These are phyloP conservation scores for Curvularia eragrostidis DNA, from an alignment of 2,329 filamentous ascomycete genomes.

Conservation along the genomic window DNA sequence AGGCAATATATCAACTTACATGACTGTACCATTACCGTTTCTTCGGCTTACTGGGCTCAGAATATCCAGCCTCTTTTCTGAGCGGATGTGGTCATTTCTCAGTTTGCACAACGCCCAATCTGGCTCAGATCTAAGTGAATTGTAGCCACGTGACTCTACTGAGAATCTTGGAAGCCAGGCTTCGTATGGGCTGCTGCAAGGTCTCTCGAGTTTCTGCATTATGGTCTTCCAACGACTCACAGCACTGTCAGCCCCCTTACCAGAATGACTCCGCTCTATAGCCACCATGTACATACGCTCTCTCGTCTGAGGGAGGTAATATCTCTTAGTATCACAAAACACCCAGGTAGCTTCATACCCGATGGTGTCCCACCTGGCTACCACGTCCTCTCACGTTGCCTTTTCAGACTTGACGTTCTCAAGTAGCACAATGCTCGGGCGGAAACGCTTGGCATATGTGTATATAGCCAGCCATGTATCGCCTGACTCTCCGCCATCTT, in stretches of 20 bases:
- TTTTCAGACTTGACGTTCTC: conserved; percentile 68
- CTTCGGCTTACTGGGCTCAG: conserved; percentile 66
- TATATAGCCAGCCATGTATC: conserved; percentile 70
- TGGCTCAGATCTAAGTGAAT: conserved; percentile 34
- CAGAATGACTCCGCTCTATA: conserved; percentile 42
- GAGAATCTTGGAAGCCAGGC: conserved; percentile 66
- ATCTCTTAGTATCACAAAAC: conserved; percentile 71
- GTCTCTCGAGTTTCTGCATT: conserved; percentile 59
- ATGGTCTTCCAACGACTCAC: conserved; percentile 52
- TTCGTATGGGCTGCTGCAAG: conserved; percentile 67
- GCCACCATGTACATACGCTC: conserved; percentile 56
- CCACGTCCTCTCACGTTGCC: conserved; percentile 65
- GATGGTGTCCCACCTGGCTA: conserved; percentile 54
- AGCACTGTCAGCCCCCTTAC: conserved; percentile 20
- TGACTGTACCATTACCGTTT: conserved; percentile 60
- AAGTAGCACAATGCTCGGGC: conserved; percentile 70
- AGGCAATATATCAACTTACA: conserved; percentile 12
- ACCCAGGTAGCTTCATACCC: conserved; percentile 63
- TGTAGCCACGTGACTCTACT: conserved; percentile 55
- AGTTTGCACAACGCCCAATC: conserved; percentile 66
- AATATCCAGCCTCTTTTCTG: conserved; percentile 58
- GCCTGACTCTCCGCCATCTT: conserved; percentile 67
- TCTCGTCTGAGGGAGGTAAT: conserved; percentile 73
- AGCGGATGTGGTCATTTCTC: conserved; percentile 65
- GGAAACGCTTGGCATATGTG: conserved; percentile 60